These are phyloP conservation scores for Zymoseptoria crescenta DNA, from an alignment of 2,329 filamentous ascomycete species.

Conservation along the genomic window DNA sequence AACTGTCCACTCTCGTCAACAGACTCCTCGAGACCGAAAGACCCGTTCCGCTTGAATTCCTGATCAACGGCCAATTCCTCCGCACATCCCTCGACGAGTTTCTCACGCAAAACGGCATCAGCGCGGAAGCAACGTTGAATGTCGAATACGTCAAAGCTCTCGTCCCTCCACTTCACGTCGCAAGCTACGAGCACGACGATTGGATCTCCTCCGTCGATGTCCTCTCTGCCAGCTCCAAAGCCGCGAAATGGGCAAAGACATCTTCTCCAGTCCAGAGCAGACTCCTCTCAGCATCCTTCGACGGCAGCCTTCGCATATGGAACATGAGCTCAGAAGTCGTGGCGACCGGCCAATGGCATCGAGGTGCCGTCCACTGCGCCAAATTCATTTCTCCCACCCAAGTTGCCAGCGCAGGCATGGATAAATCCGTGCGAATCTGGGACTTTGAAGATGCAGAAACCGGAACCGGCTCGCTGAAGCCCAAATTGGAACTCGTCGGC, in stretches of 20 bases:
- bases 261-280: slow-evolving; percentile 53
- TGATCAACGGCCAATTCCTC: slow-evolving; percentile 88
- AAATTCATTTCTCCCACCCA: slow-evolving; percentile 72
- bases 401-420: slow-evolving; percentile 74
- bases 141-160: slow-evolving; percentile 91
- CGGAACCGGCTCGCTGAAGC: slow-evolving; percentile 47
- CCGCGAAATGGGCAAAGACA: slow-evolving; percentile 50
- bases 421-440: slow-evolving; percentile 83
- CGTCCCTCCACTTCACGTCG: slow-evolving; percentile 79
- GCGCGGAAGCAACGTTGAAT: slow-evolving; percentile 75
- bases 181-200: slow-evolving; percentile 93
- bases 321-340: slow-evolving; percentile 79
- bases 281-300: slow-evolving; percentile 88
- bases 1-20: slow-evolving; percentile 57
- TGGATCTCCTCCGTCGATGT: slow-evolving; percentile 89
- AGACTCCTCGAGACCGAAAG: slow-evolving; percentile 50
- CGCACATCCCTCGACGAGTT: slow-evolving; percentile 86
- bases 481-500: slow-evolving; percentile 73
- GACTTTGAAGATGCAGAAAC: slow-evolving; percentile 61
- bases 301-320: slow-evolving; percentile 84
- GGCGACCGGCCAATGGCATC: slow-evolving; percentile 67
- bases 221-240: slow-evolving; percentile 58
- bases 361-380: slow-evolving; percentile 68
- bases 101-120: slow-evolving; percentile 76
- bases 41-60: slow-evolving; percentile 82